phyloP scores from a whole-genome alignment of 331 rosid genomes.

The Acacia pycnantha region DNA sequence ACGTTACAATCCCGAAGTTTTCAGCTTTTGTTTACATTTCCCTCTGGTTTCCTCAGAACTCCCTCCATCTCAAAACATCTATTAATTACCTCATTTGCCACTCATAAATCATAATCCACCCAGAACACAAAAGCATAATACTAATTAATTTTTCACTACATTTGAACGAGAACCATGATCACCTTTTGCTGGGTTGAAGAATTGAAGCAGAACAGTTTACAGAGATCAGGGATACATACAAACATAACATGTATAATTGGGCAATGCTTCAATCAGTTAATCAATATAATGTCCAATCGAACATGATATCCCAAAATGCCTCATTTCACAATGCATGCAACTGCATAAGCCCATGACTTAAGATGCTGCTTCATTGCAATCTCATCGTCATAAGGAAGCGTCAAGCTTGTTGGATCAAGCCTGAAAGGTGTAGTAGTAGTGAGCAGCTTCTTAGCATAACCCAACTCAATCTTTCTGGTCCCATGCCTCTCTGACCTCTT shows the following conservation, averaged over 20 bases:
- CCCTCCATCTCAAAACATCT: too few relatives aligned
- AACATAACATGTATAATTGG: neutral
- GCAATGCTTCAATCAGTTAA: neutral
- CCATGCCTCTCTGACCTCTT: neutral
- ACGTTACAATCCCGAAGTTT: neutral
- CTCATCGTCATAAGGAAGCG: slow-evolving; percentile 53
- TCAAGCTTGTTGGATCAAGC: neutral
- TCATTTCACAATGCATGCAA: slow-evolving; percentile 58
- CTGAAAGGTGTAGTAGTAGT: neutral
- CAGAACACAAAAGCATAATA: neutral
- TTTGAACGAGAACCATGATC: neutral
- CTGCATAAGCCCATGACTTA: slow-evolving; percentile 72
- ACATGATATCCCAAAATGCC: neutral
- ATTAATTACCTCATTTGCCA: too few relatives aligned
- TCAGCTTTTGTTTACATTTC: neutral
- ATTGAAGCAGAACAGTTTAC: neutral
- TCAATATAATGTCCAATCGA: neutral
- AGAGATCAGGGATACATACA: neutral
- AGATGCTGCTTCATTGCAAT: slow-evolving; percentile 71
- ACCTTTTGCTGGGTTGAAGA: neutral
- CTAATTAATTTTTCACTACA: neutral
- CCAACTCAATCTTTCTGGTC: slow-evolving; percentile 30
- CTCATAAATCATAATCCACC: neutral
- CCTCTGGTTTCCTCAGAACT: too few relatives aligned
- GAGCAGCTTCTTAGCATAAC: neutral